Conservation (phyloP, 768 basidiomycete genomes). For the Hericium rajendrae region DNA sequence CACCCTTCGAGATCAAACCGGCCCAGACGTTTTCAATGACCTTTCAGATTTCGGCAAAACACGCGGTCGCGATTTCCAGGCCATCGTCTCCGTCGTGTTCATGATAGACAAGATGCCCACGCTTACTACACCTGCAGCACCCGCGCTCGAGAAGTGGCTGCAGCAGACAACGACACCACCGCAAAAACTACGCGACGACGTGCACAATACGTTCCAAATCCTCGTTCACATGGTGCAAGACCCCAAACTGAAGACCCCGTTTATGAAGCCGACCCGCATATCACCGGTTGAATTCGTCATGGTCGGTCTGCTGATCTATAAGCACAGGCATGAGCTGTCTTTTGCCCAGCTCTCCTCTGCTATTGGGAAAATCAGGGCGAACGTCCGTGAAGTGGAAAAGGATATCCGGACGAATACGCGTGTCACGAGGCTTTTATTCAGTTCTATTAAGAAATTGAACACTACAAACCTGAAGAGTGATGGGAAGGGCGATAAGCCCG, state of each 20-base stretch:
- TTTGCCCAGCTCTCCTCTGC: conserved; percentile 32
- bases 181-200: conserved; percentile 20
- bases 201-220: conserved; percentile 35
- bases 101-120: conserved; percentile 19
- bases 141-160: conserved; percentile 22
- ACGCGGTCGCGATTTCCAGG: conserved; percentile 29
- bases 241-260: conserved; percentile 23
- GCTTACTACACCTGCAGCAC: conserved; percentile 8
- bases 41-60: conserved; percentile 26
- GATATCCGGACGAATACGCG: conserved; percentile 61
- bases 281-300: conserved; percentile 64
- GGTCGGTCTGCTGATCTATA: conserved; percentile 42
- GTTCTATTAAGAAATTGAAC: conserved; percentile 33
- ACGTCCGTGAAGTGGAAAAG: conserved; percentile 43
- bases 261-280: conserved; percentile 31
- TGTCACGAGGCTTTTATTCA: conserved; percentile 45
- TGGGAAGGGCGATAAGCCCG: conserved; percentile 12
- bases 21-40: conserved; percentile 23
- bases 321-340: conserved; percentile 32
- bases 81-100: conserved; percentile 22
- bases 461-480: conserved; percentile 10
- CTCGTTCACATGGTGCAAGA: conserved; percentile 38
- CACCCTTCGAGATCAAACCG: conserved; percentile 37
- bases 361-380: conserved; percentile 41
- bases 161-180: conserved; percentile 20